Base-by-base conservation (phyloP, 805 yeast genomes). In the Cyberlindnera bimundalis region DNA sequence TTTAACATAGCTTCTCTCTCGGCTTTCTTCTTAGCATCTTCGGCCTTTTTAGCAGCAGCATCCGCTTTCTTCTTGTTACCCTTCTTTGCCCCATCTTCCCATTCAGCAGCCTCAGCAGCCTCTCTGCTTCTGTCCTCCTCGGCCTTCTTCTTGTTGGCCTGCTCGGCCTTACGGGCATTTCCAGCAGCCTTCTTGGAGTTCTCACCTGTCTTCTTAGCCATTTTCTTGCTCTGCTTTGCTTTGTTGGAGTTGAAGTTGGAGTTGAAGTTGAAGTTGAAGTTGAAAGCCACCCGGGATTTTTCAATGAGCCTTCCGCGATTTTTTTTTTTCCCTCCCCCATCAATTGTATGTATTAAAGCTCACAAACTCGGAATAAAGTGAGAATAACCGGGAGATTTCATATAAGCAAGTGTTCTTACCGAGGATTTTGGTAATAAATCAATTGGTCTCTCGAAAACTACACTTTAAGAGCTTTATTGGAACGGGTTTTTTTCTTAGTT, bases 11-110 rank as follows among this genome's bases (percentile, higher is more conserved):
- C 78, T 31, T 85, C 93, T 52, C 93, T 73, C 58, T 85, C 93
- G n/a, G 85, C 84, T 69, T 85, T 86, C 68, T 81, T 83, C 41
- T 79, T 72, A 8, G 82, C 79, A 25, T 85, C 90, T 53, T 84
- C 90, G 37, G 81, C 88, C 56, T 73, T 78, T 65, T 84, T 85
- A 41, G 76, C 79, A 37, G 73, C 78, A 13, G 76, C 81, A 17
- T 76, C 84, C 39, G 76, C 81, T 61, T 80, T 80, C 72, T 85
- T 86, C 66, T 78, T 75, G 60, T 72, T 76, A 26, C 74, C 76
- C 57, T 78, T 78, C 67, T 84, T 84, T 19, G 86, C 53, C 24
- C 93, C 95, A 17, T 79, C 70, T 3, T 73, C 76, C 93, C 93
- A 84, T 47, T 74, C 70, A 13, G 71, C 70, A 21, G 75, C 80